Percentiles rank a stretch among this genome's conserved stretches.
Evolutionary conservation across 306 rosid species (phyloP).

Genomic region (Prunus kanzakura): DNA sequence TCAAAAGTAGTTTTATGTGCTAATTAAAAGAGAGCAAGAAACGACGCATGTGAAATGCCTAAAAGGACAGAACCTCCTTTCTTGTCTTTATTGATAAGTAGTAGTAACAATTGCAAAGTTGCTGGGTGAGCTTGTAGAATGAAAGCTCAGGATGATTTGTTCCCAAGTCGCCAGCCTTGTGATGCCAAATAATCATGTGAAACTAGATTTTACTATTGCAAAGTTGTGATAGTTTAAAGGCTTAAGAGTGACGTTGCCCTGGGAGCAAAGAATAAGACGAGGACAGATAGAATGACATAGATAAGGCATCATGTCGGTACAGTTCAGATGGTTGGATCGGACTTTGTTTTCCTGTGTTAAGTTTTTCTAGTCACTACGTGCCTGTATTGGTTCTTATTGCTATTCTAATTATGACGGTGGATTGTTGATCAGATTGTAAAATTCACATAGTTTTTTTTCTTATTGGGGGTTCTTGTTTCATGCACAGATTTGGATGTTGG

Average conservation of each 20-base stretch:
- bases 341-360: not conserved
- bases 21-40: not conserved
- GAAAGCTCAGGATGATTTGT: not conserved
- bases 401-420: not conserved
- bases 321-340: not conserved
- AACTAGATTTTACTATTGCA: not conserved
- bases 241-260: not conserved
- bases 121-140: not conserved
- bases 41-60: no score
- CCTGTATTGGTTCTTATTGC: not conserved
- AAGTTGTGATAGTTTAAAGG: not conserved
- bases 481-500: slow-evolving; percentile 69
- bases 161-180: not conserved
- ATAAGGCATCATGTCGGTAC: not conserved
- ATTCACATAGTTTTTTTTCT: slow-evolving; percentile 9
- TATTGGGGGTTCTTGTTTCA: slow-evolving; percentile 23
- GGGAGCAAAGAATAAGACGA: not conserved
- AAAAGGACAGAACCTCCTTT: not conserved
- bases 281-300: not conserved
- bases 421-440: not conserved
- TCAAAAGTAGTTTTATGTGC: not conserved
- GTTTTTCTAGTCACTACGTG: not conserved
- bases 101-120: not conserved
- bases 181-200: not conserved
- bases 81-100: not conserved